Conservation (phyloP, 2,329 filamentous ascomycete species). For the Colletotrichum australisinense region DNA sequence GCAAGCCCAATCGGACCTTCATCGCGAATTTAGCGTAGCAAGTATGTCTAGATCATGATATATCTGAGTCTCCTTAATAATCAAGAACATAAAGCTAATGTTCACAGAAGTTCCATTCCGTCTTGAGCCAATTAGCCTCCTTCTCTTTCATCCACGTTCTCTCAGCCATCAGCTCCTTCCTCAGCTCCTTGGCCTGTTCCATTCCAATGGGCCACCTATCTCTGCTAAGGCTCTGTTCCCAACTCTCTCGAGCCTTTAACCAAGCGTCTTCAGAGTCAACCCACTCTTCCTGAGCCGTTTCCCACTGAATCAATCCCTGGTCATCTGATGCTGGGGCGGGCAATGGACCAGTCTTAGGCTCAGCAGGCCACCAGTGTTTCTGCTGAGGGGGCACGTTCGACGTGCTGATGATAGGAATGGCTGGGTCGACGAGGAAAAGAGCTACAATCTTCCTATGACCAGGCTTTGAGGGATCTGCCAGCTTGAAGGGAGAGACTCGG, state of each 20-base stretch:
- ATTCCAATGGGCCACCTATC: slow-evolving; percentile 20
- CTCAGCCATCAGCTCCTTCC: slow-evolving; percentile 44
- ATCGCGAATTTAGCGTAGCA: background rate
- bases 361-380: slow-evolving; percentile 48
- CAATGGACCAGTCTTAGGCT: slow-evolving; percentile 25
- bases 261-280: slow-evolving; percentile 7
- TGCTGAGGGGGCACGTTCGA: slow-evolving; percentile 58
- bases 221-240: background rate
- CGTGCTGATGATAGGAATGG: slow-evolving; percentile 55
- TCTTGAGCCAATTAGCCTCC: background rate
- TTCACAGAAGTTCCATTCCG: slow-evolving; percentile 41
- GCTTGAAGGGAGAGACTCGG: slow-evolving; percentile 60
- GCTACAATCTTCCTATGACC: slow-evolving; percentile 72
- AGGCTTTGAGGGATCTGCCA: slow-evolving; percentile 61
- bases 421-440: slow-evolving; percentile 71
- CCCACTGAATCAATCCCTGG: slow-evolving; percentile 37
- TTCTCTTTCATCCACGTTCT: slow-evolving; percentile 27
- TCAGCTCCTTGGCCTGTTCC: slow-evolving; percentile 39
- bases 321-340: background rate
- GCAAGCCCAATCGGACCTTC: too few relatives aligned
- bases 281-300: background rate
- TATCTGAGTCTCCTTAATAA: background rate
- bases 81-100: slow-evolving; percentile 28
- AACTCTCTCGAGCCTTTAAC: slow-evolving; percentile 38
- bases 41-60: background rate